Base-by-base conservation (phyloP, 2,329 filamentous ascomycete species). In the Ilyonectria sp. region DNA sequence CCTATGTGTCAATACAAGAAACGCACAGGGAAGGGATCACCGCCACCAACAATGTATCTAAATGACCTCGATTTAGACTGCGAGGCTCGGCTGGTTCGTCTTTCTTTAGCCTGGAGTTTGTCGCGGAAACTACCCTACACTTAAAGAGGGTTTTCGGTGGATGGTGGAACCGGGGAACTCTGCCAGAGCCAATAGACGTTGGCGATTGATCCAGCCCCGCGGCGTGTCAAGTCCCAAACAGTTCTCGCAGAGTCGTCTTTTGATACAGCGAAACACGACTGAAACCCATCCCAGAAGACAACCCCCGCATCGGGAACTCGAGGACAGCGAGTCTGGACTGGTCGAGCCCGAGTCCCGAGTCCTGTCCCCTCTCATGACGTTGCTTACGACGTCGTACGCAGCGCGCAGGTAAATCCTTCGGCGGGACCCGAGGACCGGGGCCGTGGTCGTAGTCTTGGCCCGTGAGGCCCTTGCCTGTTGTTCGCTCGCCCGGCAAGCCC, bases 191-290 rank as follows among this genome's bases (percentile, higher is more conserved):
- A 44, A 62, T 31, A 17, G 29, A 19, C 50, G 19, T 3, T 9
- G 50, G 26, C 40, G 31, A 49, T 26, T 35, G 29, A 26, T 50
- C 43, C 19, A 50, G 26, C 23, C 52, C 57, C 23, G 67, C 33
- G 19, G 50, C 50, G 74, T 65, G 55, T 67, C 60, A 64, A 54
- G 68, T 69, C 69, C 67, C 63, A 70, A 67, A 57, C 19, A 55
- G 63, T 15, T 60, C 46, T 33, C 37, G 43, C 50, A 58, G 47
- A 54, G 47, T 63, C 65, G 17, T 21, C 63, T 62, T 33, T 44
- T 58, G 40, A 61, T 44, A 6, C 53, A 60, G 71, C 71, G 69
- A 75, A 72, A 75, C 73, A 72, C 35, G 40, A 69, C 64, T 75
- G 73, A 75, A 75, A 75, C 73, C 43, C 26, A 43, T 37, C 17